A percentile compares a stretch with the other conserved stretches of the same genome.
Evolutionary conservation across 139 green algal species (phyloP).

Genomic region (Gonium pectorale): DNA sequence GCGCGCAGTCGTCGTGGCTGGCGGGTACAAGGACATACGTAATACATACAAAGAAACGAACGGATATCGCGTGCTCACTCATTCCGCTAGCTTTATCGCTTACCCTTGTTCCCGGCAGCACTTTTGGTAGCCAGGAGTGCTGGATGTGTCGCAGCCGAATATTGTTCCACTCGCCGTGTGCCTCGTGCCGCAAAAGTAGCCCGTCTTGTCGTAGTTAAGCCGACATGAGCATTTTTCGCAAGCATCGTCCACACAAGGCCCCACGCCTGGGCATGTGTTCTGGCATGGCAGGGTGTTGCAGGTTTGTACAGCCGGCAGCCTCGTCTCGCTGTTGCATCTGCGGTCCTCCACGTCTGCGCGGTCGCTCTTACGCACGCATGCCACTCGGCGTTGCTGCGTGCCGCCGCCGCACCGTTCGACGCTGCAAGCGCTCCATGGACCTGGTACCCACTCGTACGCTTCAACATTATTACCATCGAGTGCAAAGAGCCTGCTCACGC

Average conservation of each 20-base stretch:
- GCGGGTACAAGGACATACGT: neutral
- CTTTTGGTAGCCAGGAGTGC: neutral
- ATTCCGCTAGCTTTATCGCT: neutral
- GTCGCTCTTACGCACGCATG: neutral
- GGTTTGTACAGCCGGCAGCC: neutral
- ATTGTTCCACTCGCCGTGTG: too few relatives aligned
- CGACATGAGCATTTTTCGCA: too few relatives aligned
- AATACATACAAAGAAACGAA: neutral
- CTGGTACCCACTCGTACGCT: too few relatives aligned
- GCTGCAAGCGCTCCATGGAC: slow-evolving; percentile 5
- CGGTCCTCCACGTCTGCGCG: neutral
- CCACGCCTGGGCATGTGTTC: neutral
- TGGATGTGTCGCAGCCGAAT: neutral
- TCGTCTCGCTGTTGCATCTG: neutral
- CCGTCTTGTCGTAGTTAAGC: too few relatives aligned
- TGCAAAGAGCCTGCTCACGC: neutral
- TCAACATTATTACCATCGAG: too few relatives aligned
- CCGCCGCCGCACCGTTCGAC: slow-evolving; percentile 4
- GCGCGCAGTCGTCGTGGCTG: neutral
- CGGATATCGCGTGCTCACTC: neutral
- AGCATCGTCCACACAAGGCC: neutral
- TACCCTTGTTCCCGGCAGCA: slow-evolving; percentile 29
- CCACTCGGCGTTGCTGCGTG: neutral
- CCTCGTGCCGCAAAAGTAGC: neutral
- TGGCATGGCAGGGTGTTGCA: slow-evolving; percentile 13